Base-by-base conservation (phyloP, 805 yeast genomes). In the Saccharomycopsis fibuligera region DNA sequence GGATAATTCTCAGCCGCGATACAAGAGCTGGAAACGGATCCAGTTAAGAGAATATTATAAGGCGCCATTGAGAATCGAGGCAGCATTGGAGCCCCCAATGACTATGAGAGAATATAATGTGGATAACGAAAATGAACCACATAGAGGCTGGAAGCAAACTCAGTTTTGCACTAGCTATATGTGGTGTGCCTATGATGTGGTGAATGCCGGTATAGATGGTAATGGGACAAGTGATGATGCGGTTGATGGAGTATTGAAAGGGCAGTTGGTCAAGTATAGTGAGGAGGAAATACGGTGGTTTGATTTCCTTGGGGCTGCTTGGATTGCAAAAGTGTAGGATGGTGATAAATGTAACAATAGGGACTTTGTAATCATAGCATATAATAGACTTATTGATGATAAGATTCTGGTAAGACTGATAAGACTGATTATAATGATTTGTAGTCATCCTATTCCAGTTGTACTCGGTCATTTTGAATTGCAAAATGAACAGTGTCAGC, bases 121-220 rank as follows among this genome's bases (percentile, higher is more conserved):
- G 47, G 41, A 57, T 12, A 75, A 73, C 49, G 73, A 74, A 14
- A 62, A 65, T 14, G 66, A 70, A 48, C 51, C 54, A 22, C 19
- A 31, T 19, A 50, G 49, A 25, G 64, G 64, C 10, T 78, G 82
- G 83, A 68, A 66, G 57, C 72, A 69, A 57, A 62, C 64, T 12
- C 62, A 60, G 3, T 72, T 70, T 53, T 79, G 84, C 62, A 64
- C 66, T 19, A 65, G 68, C 19, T 78, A 75, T 56, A 56, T 73
- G 19, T 79, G 80, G 79, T 78, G 83, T 66, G 83, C 81, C 0
- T 77, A 75, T 57, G 75, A 76, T 47, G 61, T 64, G 19, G 68
- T 78, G 50, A 23, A 30, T 12, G 19, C 6, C 9, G 22, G 8
- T 29, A n/a, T n/a, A n/a, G n/a, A n/a, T n/a, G n/a, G n/a, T n/a